phyloP scores from a whole-genome alignment of 306 rosid species.

The Cyamopsis tetragonoloba region DNA sequence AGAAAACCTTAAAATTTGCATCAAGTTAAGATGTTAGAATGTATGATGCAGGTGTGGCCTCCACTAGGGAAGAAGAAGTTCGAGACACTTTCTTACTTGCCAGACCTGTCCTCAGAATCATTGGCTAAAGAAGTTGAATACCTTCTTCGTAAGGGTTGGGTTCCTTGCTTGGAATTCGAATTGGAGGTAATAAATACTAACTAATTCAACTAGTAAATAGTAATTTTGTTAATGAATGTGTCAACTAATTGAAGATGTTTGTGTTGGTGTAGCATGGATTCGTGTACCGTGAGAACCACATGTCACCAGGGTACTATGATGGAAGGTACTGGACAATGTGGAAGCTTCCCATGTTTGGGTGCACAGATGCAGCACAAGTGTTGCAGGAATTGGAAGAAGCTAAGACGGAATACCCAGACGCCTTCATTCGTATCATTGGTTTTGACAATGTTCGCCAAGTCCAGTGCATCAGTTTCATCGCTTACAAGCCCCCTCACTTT shows the following conservation, averaged over 20 bases:
- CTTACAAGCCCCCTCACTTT: slow-evolving; percentile 60
- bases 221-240: no score
- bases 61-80: slow-evolving; percentile 58
- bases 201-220: no score
- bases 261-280: slow-evolving; percentile 33
- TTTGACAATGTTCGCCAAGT: slow-evolving; percentile 78
- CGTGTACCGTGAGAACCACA: slow-evolving; percentile 59
- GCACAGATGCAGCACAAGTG: slow-evolving; percentile 61
- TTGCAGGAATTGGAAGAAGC: slow-evolving; percentile 43
- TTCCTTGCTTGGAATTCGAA: slow-evolving; percentile 80
- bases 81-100: slow-evolving; percentile 89
- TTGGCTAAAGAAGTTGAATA: slow-evolving; percentile 56
- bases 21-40: no score
- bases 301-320: slow-evolving; percentile 73
- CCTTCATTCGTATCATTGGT: slow-evolving; percentile 62
- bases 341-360: slow-evolving; percentile 83
- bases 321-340: slow-evolving; percentile 87
- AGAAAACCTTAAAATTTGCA: no score
- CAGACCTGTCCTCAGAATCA: not conserved
- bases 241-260: no score
- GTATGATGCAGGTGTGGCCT: slow-evolving; percentile 99
- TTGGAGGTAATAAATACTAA: slow-evolving; percentile 34
- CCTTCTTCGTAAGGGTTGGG: slow-evolving; percentile 53
- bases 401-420: slow-evolving; percentile 35
- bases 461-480: slow-evolving; percentile 86